phyloP scores from a whole-genome alignment of 73 alveolate genomes.

The Paramecium primaurelia region DNA sequence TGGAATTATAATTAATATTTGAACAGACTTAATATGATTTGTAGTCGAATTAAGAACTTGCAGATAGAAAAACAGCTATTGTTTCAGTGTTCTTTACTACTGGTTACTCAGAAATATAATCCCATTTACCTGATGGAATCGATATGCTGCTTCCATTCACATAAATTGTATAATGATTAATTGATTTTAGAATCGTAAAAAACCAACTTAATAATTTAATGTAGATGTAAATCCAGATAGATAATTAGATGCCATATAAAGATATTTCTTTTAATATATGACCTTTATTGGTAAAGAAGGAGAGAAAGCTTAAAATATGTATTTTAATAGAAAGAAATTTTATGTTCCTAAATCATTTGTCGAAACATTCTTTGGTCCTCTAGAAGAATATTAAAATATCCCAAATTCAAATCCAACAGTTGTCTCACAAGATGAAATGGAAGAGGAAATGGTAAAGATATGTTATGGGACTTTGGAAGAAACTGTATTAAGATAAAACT shows the following conservation, averaged over 20 bases:
- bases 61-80: not conserved
- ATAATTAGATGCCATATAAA: not conserved
- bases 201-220: not conserved
- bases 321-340: not conserved
- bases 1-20: not conserved
- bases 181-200: not conserved
- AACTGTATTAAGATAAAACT: constrained; percentile 18
- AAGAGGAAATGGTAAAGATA: not conserved
- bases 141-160: not conserved
- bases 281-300: not conserved
- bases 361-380: not conserved
- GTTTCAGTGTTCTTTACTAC: constrained; percentile 10
- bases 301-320: not conserved
- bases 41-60: not conserved
- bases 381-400: not conserved
- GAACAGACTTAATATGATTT: not conserved
- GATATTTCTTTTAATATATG: not conserved
- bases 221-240: not conserved
- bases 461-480: constrained; percentile 37
- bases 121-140: constrained; percentile 13
- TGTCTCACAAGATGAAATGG: not conserved
- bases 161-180: not conserved
- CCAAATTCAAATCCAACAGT: not conserved
- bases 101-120: not conserved
- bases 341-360: not conserved